These are phyloP conservation scores for Phytopythium aichiense DNA, from an alignment of 352 stramenopile species.

Conservation along the genomic window DNA sequence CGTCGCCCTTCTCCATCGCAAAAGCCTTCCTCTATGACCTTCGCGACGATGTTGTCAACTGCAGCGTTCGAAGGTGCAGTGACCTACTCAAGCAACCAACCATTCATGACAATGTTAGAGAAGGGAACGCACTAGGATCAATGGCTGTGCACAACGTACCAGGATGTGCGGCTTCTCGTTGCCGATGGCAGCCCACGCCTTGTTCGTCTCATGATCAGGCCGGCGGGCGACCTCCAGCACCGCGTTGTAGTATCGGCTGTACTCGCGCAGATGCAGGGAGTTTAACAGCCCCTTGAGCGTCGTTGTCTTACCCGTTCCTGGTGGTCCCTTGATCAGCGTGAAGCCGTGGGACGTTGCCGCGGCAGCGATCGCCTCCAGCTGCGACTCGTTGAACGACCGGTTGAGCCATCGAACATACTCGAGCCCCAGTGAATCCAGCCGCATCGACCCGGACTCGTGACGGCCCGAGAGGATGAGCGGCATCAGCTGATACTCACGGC, in stretches of 20 bases:
- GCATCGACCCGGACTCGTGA: constrained; percentile 67
- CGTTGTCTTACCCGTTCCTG: constrained; percentile 90
- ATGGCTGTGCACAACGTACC: constrained; percentile 20
- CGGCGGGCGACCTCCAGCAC: constrained; percentile 77
- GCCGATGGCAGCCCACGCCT: constrained; percentile 76
- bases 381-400: constrained; percentile 85
- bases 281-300: constrained; percentile 91
- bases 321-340: constrained; percentile 89
- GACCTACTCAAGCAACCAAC: constrained; percentile 31
- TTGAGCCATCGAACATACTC: constrained; percentile 82
- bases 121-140: neutral
- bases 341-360: constrained; percentile 87
- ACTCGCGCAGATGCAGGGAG: constrained; percentile 90
- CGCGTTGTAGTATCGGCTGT: constrained; percentile 91
- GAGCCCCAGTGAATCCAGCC: constrained; percentile 71
- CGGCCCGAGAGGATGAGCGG: constrained; percentile 71
- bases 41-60: constrained; percentile 96
- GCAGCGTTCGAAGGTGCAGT: constrained; percentile 94
- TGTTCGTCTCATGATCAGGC: constrained; percentile 75
- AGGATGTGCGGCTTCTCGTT: constrained; percentile 93
- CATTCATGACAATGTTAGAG: neutral
- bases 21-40: constrained; percentile 95
- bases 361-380: constrained; percentile 87
- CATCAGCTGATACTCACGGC: constrained; percentile 69
- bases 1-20: constrained; percentile 90